Evolutionary conservation across 257 asterid genomes (phyloP).

Genomic region (Salvia rosmarinus): DNA sequence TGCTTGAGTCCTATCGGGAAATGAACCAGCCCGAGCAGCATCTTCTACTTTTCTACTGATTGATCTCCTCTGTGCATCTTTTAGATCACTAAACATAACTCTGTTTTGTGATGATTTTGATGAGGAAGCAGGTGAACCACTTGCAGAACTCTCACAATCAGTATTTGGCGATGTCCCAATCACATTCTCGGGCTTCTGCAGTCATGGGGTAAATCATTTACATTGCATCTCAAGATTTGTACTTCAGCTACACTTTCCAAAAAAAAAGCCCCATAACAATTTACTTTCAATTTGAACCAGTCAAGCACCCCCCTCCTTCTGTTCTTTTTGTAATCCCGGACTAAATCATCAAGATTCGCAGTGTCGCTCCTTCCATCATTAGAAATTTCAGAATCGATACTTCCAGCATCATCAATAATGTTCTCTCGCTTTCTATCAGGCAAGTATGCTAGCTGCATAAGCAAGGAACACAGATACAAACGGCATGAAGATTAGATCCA

Average conservation of each 20-base stretch:
- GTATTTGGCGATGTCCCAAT: slow-evolving; percentile 46
- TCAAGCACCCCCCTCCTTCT: slow-evolving; percentile 75
- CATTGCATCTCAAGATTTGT: slow-evolving; percentile 8
- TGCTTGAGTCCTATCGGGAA: slow-evolving; percentile 74
- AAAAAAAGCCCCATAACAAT: slow-evolving; percentile 32
- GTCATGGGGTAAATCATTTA: slow-evolving; percentile 20
- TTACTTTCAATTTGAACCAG: slow-evolving; percentile 84
- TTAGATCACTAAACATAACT: slow-evolving; percentile 56
- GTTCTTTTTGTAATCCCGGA: slow-evolving; percentile 62
- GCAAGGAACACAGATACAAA: slow-evolving; percentile 36
- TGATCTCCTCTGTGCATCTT: slow-evolving; percentile 66
- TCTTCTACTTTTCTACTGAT: slow-evolving; percentile 54
- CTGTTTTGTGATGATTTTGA: slow-evolving; percentile 54
- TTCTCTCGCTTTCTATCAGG: slow-evolving; percentile 79
- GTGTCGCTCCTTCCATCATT: slow-evolving; percentile 55
- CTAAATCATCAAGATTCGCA: slow-evolving; percentile 63
- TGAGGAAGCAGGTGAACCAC: slow-evolving; percentile 72
- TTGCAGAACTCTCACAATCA: slow-evolving; percentile 65
- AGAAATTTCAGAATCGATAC: slow-evolving; percentile 60
- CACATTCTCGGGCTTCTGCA: slow-evolving; percentile 71
- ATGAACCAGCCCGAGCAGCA: slow-evolving; percentile 46
- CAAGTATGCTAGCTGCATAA: slow-evolving; percentile 78
- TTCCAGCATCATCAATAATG: slow-evolving; percentile 61
- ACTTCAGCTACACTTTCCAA: not conserved
- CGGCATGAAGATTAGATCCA: slow-evolving; percentile 5